Evolutionary conservation across 2,329 filamentous ascomycete genomes (phyloP), one percentile per base, ranked within the genome.

Genomic region (Cadophora gregata): DNA sequence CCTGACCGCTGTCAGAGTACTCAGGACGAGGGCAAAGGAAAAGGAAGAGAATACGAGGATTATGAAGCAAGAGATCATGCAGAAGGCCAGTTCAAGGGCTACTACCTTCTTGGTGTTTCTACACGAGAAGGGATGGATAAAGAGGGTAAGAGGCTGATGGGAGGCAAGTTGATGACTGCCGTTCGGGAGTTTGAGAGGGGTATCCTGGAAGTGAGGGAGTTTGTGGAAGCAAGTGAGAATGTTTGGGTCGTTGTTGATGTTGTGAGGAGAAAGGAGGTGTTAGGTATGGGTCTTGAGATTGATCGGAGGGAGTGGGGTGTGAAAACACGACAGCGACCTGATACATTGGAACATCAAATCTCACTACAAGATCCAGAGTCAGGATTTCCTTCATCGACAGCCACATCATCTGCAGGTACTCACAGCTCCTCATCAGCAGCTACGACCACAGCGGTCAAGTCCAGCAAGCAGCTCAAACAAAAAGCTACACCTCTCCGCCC

Each of bases 401-500:
- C 36, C 7, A 42, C 6, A 9, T 42, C 36, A 7, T 42, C 36
- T 3, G 36, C 12, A 12, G 7, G 7, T 12, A 9, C 4, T 42
- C 8, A 42, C 36, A 16, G 3, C 7, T 16, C 36, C 14, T 42
- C 45, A 25, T 33, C 38, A 4, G 4, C 16, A 0, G 25, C 4
- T 10, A 38, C 14, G 5, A 7, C 45, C 12, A 50, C 45, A 48
- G 27, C 51, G n/a, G n/a, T n/a, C n/a, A 45, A 45, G 4, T 21
- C 19, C 42, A 16, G 36, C 42, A 45, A 45, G 21, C 42, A 45
- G 21, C 19, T 19, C 2, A 45, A 45, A 45, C 42, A 45, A 16
- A 45, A n/a, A 51, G 16, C 45, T 6, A 59, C 51, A 12, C 60
- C 67, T 10, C 81, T 90, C 67, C 83, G 87, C 31, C 82, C 84